These are phyloP conservation scores for Phaseolus coccineus DNA, from an alignment of 331 rosid genomes.

Conservation along the genomic window DNA sequence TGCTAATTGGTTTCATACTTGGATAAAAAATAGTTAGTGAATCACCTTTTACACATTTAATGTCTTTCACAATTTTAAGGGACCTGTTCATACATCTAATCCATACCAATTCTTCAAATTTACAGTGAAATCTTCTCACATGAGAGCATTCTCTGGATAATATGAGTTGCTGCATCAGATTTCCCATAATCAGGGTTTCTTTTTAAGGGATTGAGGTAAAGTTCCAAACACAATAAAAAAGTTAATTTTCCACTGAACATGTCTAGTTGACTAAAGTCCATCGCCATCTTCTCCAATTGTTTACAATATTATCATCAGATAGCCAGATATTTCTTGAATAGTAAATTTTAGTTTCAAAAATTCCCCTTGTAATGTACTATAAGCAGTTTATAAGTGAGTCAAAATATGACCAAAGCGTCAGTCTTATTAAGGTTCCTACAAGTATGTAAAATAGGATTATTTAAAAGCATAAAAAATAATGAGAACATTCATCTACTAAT, in stretches of 20 bases:
- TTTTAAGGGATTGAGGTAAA: constrained; percentile 1
- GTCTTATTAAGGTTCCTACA: background rate
- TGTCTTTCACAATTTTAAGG: background rate
- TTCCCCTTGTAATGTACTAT: background rate
- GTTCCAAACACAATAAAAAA: constrained; percentile 12
- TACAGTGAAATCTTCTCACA: background rate
- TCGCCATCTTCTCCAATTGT: background rate
- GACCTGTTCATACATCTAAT: background rate
- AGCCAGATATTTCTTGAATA: background rate
- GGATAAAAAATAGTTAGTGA: background rate
- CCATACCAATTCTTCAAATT: background rate
- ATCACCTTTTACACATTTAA: background rate
- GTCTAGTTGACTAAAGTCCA: background rate
- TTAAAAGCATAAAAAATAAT: background rate
- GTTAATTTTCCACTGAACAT: background rate
- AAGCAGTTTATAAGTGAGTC: background rate
- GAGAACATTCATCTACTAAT: background rate
- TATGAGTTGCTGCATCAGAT: background rate
- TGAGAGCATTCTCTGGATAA: background rate
- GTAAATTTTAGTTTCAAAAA: background rate
- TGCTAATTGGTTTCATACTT: background rate
- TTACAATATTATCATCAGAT: background rate
- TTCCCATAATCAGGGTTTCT: background rate
- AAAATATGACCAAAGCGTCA: background rate
- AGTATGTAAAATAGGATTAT: background rate